phyloP scores from a whole-genome alignment of 2,329 filamentous ascomycete genomes.

The Phyllosticta citrichinensis region DNA sequence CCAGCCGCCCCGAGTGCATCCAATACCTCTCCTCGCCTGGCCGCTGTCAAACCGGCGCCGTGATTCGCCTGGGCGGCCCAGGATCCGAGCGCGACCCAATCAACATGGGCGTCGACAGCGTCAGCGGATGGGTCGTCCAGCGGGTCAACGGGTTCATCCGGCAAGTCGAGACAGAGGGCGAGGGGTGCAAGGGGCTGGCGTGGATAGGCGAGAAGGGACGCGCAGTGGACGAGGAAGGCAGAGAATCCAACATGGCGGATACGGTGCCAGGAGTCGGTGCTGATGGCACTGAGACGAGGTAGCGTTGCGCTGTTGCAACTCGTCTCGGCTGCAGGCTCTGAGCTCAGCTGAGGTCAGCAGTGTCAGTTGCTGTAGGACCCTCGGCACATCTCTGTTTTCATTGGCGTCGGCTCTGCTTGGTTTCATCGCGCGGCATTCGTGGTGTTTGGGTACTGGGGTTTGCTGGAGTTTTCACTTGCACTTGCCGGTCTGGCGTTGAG shows the following conservation, averaged over 20 bases:
- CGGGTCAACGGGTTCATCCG: constrained; percentile 25
- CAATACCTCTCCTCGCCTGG: constrained; percentile 27
- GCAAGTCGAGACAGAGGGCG: constrained; percentile 15
- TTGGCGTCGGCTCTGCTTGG: neutral
- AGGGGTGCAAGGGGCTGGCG: neutral
- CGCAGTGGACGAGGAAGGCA: neutral
- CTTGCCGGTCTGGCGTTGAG: neutral
- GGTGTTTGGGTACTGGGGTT: neutral
- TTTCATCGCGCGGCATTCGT: neutral
- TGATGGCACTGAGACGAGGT: neutral
- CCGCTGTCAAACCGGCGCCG: constrained; percentile 21
- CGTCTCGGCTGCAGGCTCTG: neutral
- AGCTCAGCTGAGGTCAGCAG: neutral
- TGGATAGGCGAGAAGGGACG: neutral
- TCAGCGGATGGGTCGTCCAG: constrained; percentile 27
- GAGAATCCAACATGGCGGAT: neutral
- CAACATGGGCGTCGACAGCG: constrained; percentile 13
- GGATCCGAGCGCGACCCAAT: constrained; percentile 16
- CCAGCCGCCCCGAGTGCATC: constrained; percentile 22
- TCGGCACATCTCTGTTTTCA: neutral
- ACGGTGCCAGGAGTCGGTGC: neutral
- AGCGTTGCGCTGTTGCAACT: neutral
- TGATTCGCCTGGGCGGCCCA: constrained; percentile 24
- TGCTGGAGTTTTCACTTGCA: neutral
- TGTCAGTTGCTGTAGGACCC: neutral